phyloP scores from a whole-genome alignment of 2,329 filamentous ascomycete genomes.

The Xylariaceae sp. region DNA sequence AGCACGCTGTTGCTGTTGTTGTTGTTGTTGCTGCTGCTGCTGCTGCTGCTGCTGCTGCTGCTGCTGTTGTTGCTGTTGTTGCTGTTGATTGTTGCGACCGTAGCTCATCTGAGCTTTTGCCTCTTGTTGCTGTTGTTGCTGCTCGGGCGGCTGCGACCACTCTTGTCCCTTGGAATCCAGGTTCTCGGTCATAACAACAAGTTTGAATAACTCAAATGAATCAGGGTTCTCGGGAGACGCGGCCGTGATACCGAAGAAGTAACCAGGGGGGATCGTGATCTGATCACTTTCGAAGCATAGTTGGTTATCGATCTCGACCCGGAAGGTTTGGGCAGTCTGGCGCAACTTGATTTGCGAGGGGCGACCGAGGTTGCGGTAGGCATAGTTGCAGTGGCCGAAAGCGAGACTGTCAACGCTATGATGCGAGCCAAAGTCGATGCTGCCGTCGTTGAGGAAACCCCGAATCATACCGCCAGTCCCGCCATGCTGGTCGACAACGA shows the following conservation, averaged over 20 bases:
- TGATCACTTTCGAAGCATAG: slow-evolving; percentile 80
- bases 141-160: slow-evolving; percentile 23
- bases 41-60: too few species aligned
- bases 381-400: slow-evolving; percentile 87
- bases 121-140: slow-evolving; percentile 27
- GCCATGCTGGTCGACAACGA: slow-evolving; percentile 80
- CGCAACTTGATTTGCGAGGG: slow-evolving; percentile 72
- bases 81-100: slow-evolving; percentile 19
- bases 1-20: not conserved
- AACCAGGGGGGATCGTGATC: slow-evolving; percentile 71
- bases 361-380: slow-evolving; percentile 85
- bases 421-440: slow-evolving; percentile 69
- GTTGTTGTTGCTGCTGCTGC: too few species aligned
- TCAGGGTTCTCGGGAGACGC: slow-evolving; percentile 87
- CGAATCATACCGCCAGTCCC: slow-evolving; percentile 73
- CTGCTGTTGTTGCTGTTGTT: too few species aligned
- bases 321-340: slow-evolving; percentile 59
- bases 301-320: slow-evolving; percentile 73
- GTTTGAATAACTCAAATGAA: slow-evolving; percentile 88
- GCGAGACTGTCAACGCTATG: slow-evolving; percentile 75
- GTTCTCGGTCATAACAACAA: slow-evolving; percentile 62
- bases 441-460: slow-evolving; percentile 91
- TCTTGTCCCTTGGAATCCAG: slow-evolving; percentile 32
- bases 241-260: slow-evolving; percentile 81
- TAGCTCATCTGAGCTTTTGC: slow-evolving; percentile 26